Base-by-base conservation (phyloP, 192 early-diverging fungal species). In the Physocladia obscura region DNA sequence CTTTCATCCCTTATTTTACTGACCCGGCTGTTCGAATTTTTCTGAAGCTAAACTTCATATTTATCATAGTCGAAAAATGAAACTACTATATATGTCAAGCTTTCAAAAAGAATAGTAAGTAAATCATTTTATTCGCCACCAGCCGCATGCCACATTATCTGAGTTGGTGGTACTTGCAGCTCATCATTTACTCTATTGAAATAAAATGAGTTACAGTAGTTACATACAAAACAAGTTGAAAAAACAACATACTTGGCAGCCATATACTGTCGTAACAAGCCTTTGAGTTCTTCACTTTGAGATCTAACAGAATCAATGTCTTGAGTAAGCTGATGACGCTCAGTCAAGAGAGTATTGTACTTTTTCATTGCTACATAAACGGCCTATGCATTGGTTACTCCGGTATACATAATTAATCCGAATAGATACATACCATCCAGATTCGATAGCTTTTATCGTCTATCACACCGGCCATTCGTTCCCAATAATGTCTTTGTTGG, bases 241-340 rank as follows among this genome's bases (percentile, higher is more conserved):
- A 37, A 57, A 37, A 52, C 37, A 4, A 49, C 69, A 50, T 29
- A 71, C 69, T 71, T 71, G 1, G 85, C 81, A 35, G 64, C 30
- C 81, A 87, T 83, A 57, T 87, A 85, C 69, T 83, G 77, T 19
- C 83, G 65, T 31, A 87, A 54, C 4, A 87, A 60, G 2, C 49
- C 49, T 57, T 83, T 85, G 21, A 87, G 49, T 58, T 87, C 85
- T 19, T 79, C 71, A 60, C 84, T 87, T 49, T 87, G 85, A 21
- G 40, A 57, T 15, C 49, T 50, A n/a, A 85, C 76, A 35, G 59
- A 21, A 15, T 69, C 64, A 47, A 85, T 81, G 35, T 87, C 79
- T 67, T 77, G 74, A 0, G 79, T 62, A 15, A 81, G 52, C 13
- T 73, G 48, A 37, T 71, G 77, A 37, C 85, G 70, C 35, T 77